Evolutionary conservation across 2,329 filamentous ascomycete genomes (phyloP), one percentile per base, ranked within the genome.

Genomic region (Aureobasidium sp.): DNA sequence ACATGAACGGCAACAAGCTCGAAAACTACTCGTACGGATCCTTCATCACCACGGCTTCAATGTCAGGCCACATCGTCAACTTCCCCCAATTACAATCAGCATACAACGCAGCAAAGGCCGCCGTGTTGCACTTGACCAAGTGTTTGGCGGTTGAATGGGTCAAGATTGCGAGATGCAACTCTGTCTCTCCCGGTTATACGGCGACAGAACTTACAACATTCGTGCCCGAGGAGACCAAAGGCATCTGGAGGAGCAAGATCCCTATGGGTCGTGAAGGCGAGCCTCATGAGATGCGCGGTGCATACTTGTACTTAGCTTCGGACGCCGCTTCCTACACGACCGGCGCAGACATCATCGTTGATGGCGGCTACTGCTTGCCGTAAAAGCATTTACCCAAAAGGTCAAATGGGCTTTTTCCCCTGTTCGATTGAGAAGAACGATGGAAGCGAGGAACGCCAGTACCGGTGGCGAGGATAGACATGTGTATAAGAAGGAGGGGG

Each of bases 281-380:
- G 66, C 78, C 84, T 2, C 82, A 84, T 64, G 90, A 96, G 78
- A 80, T 95, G 68, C 92, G 93, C 78, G 91, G 89, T 22, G 87
- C 87, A 20, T 96, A 89, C 73, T 76, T 95, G 52, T 94, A 91
- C 75, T 79, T 95, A 62, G 88, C 89, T 20, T 90, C 87, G 15
- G 90, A 95, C 74, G 90, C 90, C 4, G 84, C 87, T n/a, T 89
- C 85, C 60, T 95, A 91, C 76, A 91, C 87, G 20, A 95, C 90
- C 9, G 90, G 85, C 0, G 63, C 67, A 67, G 69, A 77, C 62
- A 79, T 94, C 63, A 76, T 89, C 65, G 83, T 92, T 52, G 90
- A 94, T 72, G 62, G 61, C 11, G 61, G 61, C 9, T 63, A 63
- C 53, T 56, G 52, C 36, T 45, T 63, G 25, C 61, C 61, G 1